Evolutionary conservation across 179 eudicot species (phyloP), one percentile per base, ranked within the genome.

Genomic region (Beta lomatogona): DNA sequence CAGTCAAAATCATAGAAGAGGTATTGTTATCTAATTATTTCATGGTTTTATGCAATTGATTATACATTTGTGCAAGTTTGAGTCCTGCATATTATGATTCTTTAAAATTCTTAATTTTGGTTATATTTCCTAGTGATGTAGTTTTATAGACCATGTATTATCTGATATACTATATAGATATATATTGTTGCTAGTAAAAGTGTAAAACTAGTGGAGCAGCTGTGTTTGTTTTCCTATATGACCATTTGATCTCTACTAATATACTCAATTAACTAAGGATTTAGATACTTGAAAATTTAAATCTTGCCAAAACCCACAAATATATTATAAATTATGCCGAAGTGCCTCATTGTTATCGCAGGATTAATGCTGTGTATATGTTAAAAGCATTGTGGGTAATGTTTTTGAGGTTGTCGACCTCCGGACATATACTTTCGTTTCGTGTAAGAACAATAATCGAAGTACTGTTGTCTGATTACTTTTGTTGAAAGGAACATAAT

Each of bases 1-100:
- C 98, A 12, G 93, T 93, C 74, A 89, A 90, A 84, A 94, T 96
- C 71, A 91, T 96, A 59, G 90, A 96, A 88, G 99, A 96, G 98
- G 99, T 94, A 77, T 58, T 25, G 22, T 83, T 28, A 58, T 9
- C 41, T 52, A 21, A 0, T 71, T 13, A n/a, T 71, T 22, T 1
- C 7, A 3, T 60, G 55, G 69, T 57, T 66, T 52, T 65, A 12
- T 50, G 71, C 28, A n/a, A 65, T 19, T 77, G 31, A 59, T 54
- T 55, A 25, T 48, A 12, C 2, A 25, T 67, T 76, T 11, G 14
- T 75, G 7, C 19, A 15, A 13, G 4, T 48, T 71, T 4, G n/a
- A 6, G 4, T 4, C n/a, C 57, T 53, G 52, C 79, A 55, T 64
- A 53, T 25, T 16, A 25, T 6, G 14, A 18, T 50, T 74, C 31